Conservation (phyloP, 176 grass and related monocot species). For the Tillandsia fasciculata region DNA sequence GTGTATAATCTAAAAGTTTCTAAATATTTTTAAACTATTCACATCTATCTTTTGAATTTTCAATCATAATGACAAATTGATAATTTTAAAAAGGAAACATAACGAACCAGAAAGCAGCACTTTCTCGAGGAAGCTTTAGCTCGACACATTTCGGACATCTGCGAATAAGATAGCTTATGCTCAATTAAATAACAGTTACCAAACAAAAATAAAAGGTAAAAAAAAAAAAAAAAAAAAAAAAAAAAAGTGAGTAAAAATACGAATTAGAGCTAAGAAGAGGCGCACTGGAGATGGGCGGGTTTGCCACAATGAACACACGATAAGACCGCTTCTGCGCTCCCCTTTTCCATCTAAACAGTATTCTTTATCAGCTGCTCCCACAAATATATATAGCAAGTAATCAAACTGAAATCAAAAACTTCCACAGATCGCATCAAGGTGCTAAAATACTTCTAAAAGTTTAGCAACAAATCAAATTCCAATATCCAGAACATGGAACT, state of each 20-base stretch:
- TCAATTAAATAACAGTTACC: background rate
- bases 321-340: conserved; percentile 33
- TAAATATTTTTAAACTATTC: background rate
- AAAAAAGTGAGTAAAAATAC: background rate
- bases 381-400: too few relatives aligned
- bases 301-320: conserved; percentile 77
- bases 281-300: conserved; percentile 73
- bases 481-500: background rate
- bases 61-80: background rate
- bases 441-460: background rate
- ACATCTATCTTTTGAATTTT: too few relatives aligned
- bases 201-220: background rate
- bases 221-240: background rate
- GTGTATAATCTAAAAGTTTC: background rate
- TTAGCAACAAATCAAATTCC: background rate
- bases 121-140: conserved; percentile 72
- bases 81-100: background rate
- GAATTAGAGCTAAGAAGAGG: background rate
- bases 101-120: conserved; percentile 81
- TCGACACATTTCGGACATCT: conserved; percentile 88
- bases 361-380: background rate
- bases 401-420: too few relatives aligned
- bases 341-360: conserved; percentile 48
- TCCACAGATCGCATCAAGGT: background rate
- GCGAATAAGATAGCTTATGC: background rate